These are phyloP conservation scores for Boletus subparvulus DNA, from an alignment of 768 basidiomycete genomes.

Conservation along the genomic window DNA sequence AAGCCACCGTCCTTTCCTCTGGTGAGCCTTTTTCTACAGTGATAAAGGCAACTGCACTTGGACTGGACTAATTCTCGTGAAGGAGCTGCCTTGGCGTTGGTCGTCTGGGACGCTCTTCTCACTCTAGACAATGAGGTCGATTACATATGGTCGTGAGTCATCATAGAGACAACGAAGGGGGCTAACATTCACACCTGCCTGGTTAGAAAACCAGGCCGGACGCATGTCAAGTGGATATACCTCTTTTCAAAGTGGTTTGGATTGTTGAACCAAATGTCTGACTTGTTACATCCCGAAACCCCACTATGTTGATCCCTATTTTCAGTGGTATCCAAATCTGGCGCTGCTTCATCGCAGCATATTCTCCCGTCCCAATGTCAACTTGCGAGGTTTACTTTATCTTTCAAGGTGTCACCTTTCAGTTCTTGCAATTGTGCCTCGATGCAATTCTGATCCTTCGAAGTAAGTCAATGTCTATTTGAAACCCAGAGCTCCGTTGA, in stretches of 20 bases:
- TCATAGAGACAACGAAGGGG: not conserved
- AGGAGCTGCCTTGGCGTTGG: slow-evolving; percentile 9
- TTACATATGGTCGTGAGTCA: slow-evolving; percentile 25
- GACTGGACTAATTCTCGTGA: not conserved
- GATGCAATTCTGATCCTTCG: slow-evolving; percentile 18
- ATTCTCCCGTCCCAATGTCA: not conserved
- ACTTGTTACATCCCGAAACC: not conserved
- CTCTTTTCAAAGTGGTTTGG: slow-evolving; percentile 26
- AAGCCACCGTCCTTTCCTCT: slow-evolving; percentile 1
- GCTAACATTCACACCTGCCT: not conserved
- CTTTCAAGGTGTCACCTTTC: slow-evolving; percentile 3
- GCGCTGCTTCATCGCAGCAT: not conserved
- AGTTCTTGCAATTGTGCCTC: slow-evolving; percentile 14
- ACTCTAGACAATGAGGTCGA: slow-evolving; percentile 16
- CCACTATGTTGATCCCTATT: not conserved
- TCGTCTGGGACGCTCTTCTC: slow-evolving; percentile 19
- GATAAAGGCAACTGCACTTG: not conserved
- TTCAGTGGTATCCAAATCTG: slow-evolving; percentile 5
- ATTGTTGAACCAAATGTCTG: slow-evolving; percentile 16
- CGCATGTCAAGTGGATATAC: slow-evolving; percentile 20
- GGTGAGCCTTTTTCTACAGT: slow-evolving; percentile 7
- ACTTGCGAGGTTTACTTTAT: slow-evolving; percentile 3
- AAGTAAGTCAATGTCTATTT: slow-evolving; percentile 9
- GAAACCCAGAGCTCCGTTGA: not conserved
- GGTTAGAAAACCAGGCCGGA: slow-evolving; percentile 7